Evolutionary conservation across 495 filamentous ascomycete species (phyloP), one percentile per base, ranked within the genome.

Genomic region (Podospora pseudoanserina): DNA sequence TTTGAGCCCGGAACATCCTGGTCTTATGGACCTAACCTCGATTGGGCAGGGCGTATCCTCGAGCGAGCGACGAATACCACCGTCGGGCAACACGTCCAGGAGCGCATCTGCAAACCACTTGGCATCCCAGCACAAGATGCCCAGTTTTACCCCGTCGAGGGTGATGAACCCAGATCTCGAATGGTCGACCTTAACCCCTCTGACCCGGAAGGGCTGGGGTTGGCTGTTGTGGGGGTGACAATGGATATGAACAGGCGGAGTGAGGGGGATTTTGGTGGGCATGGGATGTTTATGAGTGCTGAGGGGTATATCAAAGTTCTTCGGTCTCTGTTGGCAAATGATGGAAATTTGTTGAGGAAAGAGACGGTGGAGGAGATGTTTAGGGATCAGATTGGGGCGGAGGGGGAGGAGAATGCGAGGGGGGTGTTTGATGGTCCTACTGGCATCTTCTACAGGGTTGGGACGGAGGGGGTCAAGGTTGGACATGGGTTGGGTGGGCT

Each of bases 261-360:
- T 71, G 61, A 62, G 34, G 72, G 70, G 15, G 61, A 70, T 34
- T 87, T 58, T 72, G 89, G 66, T 5, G 71, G 68, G 28, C 69
- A 64, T 44, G 68, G 65, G n/a, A 5, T 67, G 65, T 69, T 65
- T 26, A 70, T 58, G 62, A 59, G 49, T 44, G 68, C 28, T 44
- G 62, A 16, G 34, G 68, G 58, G 4, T 76, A 59, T 27, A 27
- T 66, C 9, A 70, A 68, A 64, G 57, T 77, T 23, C 32, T 76
- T 30, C 53, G 55, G 64, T 70, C 70, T 34, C 65, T 77, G 65
- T 63, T 75, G 34, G 69, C 64, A 5, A 72, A 74, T 49, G 75
- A 77, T 65, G 75, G 74, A 62, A 67, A 68, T 0, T 16, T 49
- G 39, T 18, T 49, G 39, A 18, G 15, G 39, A 49, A 49, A 11